Evolutionary conservation across 2,329 filamentous ascomycete genomes (phyloP).

Genomic region (Aspergillus niger): DNA sequence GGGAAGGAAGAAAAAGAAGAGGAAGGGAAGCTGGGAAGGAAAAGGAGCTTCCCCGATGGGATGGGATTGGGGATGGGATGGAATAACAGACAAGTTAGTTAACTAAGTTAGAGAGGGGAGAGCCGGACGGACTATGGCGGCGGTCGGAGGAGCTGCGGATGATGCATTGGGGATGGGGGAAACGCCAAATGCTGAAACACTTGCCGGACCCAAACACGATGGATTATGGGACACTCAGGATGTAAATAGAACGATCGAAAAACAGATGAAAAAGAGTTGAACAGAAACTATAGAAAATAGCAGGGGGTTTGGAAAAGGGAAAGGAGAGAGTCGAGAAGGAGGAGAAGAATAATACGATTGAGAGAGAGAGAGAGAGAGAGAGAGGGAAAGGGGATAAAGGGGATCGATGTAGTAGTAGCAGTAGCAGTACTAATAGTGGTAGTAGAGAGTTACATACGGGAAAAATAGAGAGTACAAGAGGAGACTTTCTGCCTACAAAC

Average conservation of each 20-base stretch:
- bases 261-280: slow-evolving; percentile 10
- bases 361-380: background rate
- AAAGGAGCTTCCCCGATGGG: background rate
- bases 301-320: slow-evolving; percentile 7
- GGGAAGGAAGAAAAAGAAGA: background rate
- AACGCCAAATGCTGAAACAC: slow-evolving; percentile 18
- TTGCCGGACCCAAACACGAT: background rate
- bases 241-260: slow-evolving; percentile 7
- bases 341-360: background rate
- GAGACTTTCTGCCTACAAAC: no score
- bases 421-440: no score
- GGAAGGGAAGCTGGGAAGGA: background rate
- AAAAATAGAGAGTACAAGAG: slow-evolving; percentile 6
- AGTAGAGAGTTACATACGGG: slow-evolving; percentile 5
- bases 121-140: slow-evolving; percentile 34
- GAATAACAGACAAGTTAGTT: background rate
- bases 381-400: background rate
- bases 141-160: slow-evolving; percentile 33
- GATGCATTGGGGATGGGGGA: slow-evolving; percentile 29
- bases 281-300: slow-evolving; percentile 8
- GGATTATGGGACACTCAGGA: slow-evolving; percentile 6
- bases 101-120: background rate
- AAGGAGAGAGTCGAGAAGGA: background rate
- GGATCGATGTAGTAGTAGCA: no score
- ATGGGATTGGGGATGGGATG: background rate